phyloP scores from a whole-genome alignment of 2,329 filamentous ascomycete genomes.

The Nemania diffusa region DNA sequence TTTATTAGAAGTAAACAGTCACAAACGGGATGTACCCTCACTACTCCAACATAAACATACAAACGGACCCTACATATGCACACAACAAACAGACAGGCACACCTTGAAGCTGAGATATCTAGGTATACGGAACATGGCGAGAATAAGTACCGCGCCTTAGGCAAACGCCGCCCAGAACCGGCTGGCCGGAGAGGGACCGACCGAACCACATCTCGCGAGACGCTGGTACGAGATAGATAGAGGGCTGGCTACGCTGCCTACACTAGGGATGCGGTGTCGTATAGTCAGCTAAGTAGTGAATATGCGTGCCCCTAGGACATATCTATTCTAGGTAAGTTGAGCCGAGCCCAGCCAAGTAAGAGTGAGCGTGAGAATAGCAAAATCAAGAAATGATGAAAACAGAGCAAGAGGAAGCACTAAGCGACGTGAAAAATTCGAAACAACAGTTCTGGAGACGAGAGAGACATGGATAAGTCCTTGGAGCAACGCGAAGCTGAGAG shows the following conservation, averaged over 20 bases:
- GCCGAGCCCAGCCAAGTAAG: background rate
- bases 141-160: background rate
- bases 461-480: background rate
- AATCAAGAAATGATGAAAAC: background rate
- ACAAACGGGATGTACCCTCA: background rate
- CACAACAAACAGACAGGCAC: background rate
- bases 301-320: constrained; percentile 8
- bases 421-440: background rate
- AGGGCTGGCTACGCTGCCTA: background rate
- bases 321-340: background rate
- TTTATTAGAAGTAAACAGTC: background rate
- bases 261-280: background rate
- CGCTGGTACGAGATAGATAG: constrained; percentile 5
- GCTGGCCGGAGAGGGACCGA: constrained; percentile 4
- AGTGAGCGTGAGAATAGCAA: background rate
- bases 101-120: background rate
- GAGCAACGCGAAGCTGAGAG: background rate
- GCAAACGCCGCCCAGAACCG: background rate
- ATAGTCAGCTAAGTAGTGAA: background rate
- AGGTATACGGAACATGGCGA: background rate
- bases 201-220: background rate
- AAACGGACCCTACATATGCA: background rate
- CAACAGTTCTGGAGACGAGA: background rate
- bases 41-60: background rate
- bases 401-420: background rate